Base-by-base conservation (phyloP, 768 basidiomycete genomes). In the Amylocystis lapponica region DNA sequence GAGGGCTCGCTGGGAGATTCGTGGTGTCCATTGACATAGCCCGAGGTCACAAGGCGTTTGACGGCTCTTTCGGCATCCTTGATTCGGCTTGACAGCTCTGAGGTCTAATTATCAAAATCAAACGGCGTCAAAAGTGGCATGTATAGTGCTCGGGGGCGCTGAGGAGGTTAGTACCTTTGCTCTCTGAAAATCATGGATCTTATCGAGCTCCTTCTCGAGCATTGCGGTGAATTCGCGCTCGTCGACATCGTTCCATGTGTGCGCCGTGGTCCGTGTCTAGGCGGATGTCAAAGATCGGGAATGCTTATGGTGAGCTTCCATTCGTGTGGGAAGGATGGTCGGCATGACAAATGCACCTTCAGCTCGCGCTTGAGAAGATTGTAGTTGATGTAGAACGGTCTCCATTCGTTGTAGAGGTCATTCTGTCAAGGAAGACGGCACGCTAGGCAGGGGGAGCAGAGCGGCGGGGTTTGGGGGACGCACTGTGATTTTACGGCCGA, bases 111-210 rank as follows among this genome's bases (percentile, higher is more conserved):
- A 27, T 17, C 14, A 32, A 10, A 39, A 21, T 12, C 19, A 11
- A 17, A 39, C 19, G 8, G 20, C n/a, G 41, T 42, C 8, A 34
- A 12, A 19, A 21, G 17, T n/a, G n/a, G n/a, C 21, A 39, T 12
- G 23, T 17, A 39, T 21, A 17, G 25, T 21, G 38, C 19, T 14
- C 4, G 3, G 12, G 19, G 13, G 34, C 33, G 34, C 5, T 38
- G 27, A 22, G 19, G 37, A 20, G 25, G 14, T 19, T 11, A 56
- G 41, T 33, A 84, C 90, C 79, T 96, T 98, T 26, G 72, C 68
- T 59, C 83, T 87, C 61, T 98, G 95, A 59, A 98, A 98, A 56
- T 84, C 82, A 54, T 94, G 85, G 33, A 97, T 83, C 68, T 98
- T 98, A 57, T 93, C 88, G 25, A 98, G 73, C 67, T 98, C 93